These are phyloP conservation scores for Dalbergia cochinchinensis DNA, from an alignment of 306 rosid genomes.

Conservation along the genomic window DNA sequence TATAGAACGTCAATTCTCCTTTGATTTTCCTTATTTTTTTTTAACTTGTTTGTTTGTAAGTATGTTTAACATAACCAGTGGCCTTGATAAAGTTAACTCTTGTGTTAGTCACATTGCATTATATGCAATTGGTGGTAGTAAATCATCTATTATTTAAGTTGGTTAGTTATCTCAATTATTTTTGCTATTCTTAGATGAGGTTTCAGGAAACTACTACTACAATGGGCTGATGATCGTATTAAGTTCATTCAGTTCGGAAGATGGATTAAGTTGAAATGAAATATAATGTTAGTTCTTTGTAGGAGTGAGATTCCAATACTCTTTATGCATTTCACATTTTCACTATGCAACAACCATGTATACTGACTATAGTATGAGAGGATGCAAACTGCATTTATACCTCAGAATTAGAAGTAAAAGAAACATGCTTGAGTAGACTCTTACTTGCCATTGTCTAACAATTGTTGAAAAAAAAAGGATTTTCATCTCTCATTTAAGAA, in stretches of 20 bases:
- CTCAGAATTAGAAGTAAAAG: not conserved
- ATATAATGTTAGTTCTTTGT: constrained; percentile 11
- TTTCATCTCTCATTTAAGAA: no score
- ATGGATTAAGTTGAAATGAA: constrained; percentile 8
- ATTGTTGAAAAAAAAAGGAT: not conserved
- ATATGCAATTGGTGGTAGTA: not conserved
- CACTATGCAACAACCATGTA: not conserved
- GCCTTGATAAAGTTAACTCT: not conserved
- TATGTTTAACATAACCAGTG: not conserved
- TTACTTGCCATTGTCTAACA: not conserved
- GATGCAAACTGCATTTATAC: not conserved
- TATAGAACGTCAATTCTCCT: no score
- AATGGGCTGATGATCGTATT: not conserved
- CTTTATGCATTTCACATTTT: not conserved
- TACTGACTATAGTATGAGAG: not conserved
- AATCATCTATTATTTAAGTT: constrained; percentile 1
- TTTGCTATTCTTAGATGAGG: constrained; percentile 2
- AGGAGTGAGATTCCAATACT: constrained; percentile 13
- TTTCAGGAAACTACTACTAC: constrained; percentile 11
- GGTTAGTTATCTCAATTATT: constrained; percentile 18
- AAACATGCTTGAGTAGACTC: not conserved
- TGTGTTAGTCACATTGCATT: not conserved
- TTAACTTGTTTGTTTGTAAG: constrained; percentile 28
- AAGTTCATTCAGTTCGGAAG: not conserved
- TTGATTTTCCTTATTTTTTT: no score